These are phyloP conservation scores for Aspergillus taichungensis DNA, from an alignment of 495 filamentous ascomycete genomes.

Conservation along the genomic window DNA sequence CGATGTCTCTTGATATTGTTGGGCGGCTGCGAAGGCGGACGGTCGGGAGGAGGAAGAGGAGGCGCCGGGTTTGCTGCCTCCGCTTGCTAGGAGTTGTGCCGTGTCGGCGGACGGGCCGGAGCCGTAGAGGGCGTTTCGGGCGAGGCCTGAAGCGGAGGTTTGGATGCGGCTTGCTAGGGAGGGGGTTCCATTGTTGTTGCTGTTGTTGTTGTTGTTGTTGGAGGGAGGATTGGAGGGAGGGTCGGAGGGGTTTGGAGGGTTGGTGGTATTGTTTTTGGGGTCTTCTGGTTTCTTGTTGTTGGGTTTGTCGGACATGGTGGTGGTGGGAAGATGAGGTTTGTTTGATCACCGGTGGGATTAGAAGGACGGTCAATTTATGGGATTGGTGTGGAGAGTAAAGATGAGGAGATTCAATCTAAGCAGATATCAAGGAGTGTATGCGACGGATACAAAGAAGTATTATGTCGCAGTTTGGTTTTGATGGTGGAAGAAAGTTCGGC, in stretches of 20 bases:
- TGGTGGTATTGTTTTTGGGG: neutral
- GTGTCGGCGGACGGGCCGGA: slow-evolving; percentile 12
- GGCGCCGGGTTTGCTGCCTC: slow-evolving; percentile 15
- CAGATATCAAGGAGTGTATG: neutral
- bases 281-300: neutral
- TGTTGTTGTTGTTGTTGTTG: slow-evolving; percentile 2
- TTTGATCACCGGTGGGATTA: no score
- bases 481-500: slow-evolving; percentile 7
- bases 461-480: neutral
- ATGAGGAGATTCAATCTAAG: no score
- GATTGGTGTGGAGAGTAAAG: neutral
- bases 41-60: slow-evolving; percentile 9
- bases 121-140: slow-evolving; percentile 23
- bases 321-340: neutral
- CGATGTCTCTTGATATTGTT: slow-evolving; percentile 5
- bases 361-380: neutral
- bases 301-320: slow-evolving; percentile 9
- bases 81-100: slow-evolving; percentile 19
- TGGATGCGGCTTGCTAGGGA: slow-evolving; percentile 32
- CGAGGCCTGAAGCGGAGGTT: slow-evolving; percentile 27
- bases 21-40: slow-evolving; percentile 12
- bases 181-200: slow-evolving; percentile 3
- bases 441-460: neutral
- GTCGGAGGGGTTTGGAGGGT: neutral
- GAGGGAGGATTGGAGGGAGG: slow-evolving; percentile 2